phyloP scores from a whole-genome alignment of 2,329 filamentous ascomycete genomes.

The Colletotrichum graminicola region DNA sequence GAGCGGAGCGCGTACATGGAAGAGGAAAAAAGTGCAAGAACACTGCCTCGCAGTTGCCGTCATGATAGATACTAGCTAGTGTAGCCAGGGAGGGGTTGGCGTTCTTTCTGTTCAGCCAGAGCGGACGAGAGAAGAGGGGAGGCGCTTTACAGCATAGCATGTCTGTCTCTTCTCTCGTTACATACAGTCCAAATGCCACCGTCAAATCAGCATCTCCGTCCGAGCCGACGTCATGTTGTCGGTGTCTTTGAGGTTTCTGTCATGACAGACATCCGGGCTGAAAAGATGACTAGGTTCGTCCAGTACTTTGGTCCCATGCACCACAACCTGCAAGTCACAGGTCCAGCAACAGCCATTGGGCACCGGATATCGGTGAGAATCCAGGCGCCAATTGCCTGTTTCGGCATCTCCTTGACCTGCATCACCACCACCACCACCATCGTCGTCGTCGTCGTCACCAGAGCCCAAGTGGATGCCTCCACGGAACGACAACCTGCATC shows the following conservation, averaged over 20 bases:
- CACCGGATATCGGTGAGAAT: conserved; percentile 32
- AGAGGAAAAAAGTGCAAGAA: neutral
- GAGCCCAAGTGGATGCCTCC: conserved; percentile 38
- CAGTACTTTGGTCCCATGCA: conserved; percentile 10
- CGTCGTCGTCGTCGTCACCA: neutral
- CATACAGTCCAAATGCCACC: neutral
- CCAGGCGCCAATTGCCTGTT: conserved; percentile 24
- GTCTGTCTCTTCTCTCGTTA: neutral
- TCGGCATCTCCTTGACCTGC: conserved; percentile 10
- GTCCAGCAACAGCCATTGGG: conserved; percentile 30
- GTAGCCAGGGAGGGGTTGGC: no score
- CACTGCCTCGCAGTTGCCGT: neutral
- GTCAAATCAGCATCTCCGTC: neutral
- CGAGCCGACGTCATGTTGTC: neutral
- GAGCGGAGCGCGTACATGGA: neutral
- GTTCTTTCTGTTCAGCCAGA: neutral
- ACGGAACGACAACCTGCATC: conserved; percentile 10
- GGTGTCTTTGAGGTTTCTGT: neutral
- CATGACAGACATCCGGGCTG: neutral
- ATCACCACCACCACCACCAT: neutral
- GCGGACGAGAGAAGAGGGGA: neutral
- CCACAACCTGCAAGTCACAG: conserved; percentile 31
- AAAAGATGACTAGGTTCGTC: conserved; percentile 1
- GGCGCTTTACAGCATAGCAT: neutral
- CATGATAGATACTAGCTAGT: neutral